Conservation (phyloP, 306 rosid genomes). For the Malus domestica region DNA sequence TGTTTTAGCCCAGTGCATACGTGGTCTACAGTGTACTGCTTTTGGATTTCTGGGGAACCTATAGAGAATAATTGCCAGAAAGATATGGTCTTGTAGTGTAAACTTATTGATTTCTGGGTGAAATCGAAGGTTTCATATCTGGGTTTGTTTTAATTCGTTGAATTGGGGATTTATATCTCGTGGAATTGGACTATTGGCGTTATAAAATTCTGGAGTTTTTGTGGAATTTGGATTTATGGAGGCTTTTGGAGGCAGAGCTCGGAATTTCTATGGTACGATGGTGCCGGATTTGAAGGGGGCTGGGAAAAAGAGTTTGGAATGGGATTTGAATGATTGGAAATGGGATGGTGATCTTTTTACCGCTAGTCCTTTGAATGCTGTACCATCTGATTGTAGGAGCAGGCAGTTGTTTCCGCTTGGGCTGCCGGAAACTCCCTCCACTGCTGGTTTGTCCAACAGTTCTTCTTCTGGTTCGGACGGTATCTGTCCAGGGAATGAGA, state of each 20-base stretch:
- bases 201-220: background rate
- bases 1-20: constrained; percentile 40
- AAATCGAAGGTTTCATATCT: background rate
- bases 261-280: constrained; percentile 42
- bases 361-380: constrained; percentile 49
- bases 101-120: constrained; percentile 18
- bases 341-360: constrained; percentile 90
- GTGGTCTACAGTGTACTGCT: constrained; percentile 35
- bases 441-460: constrained; percentile 49
- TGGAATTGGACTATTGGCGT: background rate
- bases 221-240: constrained; percentile 36
- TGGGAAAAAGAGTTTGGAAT: constrained; percentile 60
- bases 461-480: constrained; percentile 77
- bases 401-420: constrained; percentile 50
- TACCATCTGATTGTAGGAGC: constrained; percentile 38
- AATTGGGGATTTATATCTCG: constrained; percentile 17
- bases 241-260: constrained; percentile 49
- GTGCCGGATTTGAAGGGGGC: constrained; percentile 38
- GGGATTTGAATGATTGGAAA: constrained; percentile 82
- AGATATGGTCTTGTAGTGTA: background rate
- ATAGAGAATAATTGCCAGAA: background rate
- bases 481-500: constrained; percentile 34
- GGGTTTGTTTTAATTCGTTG: constrained; percentile 1
- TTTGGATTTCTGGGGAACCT: constrained; percentile 43
- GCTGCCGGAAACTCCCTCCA: constrained; percentile 30